Conservation (phyloP, 108 stramenopile genomes). For the Nannochloropsis oceanica region DNA sequence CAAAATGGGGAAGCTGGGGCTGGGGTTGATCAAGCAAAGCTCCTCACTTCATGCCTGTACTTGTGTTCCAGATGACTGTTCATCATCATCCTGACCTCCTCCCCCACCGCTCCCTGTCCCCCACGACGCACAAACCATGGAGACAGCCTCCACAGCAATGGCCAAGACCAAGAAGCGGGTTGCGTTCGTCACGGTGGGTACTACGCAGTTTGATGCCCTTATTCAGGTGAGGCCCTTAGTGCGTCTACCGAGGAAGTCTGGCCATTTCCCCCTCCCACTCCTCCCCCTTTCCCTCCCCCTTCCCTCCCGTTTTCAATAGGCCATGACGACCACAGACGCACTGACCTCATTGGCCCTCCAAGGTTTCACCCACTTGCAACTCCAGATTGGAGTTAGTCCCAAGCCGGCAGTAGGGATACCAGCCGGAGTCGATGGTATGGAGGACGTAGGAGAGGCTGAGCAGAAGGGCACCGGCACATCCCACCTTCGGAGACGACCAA, state of each 20-base stretch:
- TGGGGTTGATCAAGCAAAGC: too few relatives aligned
- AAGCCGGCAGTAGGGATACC: neutral
- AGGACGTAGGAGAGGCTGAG: neutral
- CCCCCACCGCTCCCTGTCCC: too few relatives aligned
- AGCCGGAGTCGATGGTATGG: neutral
- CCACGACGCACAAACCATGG: too few relatives aligned
- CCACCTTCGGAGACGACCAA: neutral
- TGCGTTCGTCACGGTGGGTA: conserved; percentile 86
- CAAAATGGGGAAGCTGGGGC: too few relatives aligned
- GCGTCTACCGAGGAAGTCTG: neutral
- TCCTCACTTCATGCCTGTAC: too few relatives aligned
- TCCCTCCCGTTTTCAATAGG: too few relatives aligned
- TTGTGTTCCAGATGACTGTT: too few relatives aligned
- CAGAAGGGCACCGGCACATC: neutral
- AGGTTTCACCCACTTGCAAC: conserved; percentile 10
- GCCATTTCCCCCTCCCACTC: neutral
- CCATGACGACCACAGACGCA: neutral
- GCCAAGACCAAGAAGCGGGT: too few relatives aligned
- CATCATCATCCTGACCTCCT: too few relatives aligned
- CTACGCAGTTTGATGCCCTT: conserved; percentile 68
- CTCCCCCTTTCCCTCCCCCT: conserved; percentile 1
- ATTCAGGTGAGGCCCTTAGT: conserved; percentile 19
- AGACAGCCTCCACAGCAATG: too few relatives aligned
- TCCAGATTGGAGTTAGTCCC: conserved; percentile 22
- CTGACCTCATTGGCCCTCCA: neutral